These are phyloP conservation scores for Colletotrichum somersetense DNA, from an alignment of 2,329 filamentous ascomycete species.

Conservation along the genomic window DNA sequence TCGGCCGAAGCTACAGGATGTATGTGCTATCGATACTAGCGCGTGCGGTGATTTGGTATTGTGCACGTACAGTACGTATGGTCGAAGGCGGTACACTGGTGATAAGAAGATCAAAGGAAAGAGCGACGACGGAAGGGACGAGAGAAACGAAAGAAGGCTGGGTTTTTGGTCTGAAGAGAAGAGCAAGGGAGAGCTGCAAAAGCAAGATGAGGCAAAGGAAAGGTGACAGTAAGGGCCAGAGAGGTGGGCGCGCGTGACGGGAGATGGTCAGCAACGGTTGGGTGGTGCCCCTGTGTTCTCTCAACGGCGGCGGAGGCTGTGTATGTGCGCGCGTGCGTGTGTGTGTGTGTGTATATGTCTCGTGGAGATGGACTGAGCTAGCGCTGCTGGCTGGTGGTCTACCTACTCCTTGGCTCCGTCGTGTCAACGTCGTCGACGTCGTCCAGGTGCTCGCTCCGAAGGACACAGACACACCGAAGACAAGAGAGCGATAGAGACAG, in stretches of 20 bases:
- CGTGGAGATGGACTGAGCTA: conserved; percentile 30
- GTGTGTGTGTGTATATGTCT: conserved; percentile 24
- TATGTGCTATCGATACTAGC: conserved; percentile 29
- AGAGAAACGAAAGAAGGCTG: conserved; percentile 17
- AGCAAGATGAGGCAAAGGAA: conserved; percentile 6
- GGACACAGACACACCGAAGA: not conserved
- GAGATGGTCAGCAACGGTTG: conserved; percentile 30
- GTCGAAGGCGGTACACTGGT: conserved; percentile 5
- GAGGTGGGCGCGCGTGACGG: conserved; percentile 35
- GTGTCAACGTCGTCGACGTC: not conserved
- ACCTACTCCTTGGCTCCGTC: conserved; percentile 16
- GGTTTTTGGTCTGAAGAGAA: conserved; percentile 9
- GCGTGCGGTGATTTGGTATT: not conserved
- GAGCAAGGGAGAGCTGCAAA: conserved; percentile 3
- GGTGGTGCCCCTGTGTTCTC: conserved; percentile 12
- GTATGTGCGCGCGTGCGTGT: no score
- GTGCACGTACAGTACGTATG: conserved; percentile 6
- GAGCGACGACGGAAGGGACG: not conserved
- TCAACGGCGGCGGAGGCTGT: conserved; percentile 26
- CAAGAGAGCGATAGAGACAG: not conserved
- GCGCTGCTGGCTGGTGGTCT: conserved; percentile 22
- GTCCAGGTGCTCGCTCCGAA: not conserved
- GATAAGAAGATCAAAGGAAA: conserved; percentile 12
- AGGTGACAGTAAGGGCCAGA: conserved; percentile 19
- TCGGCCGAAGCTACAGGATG: conserved; percentile 19